Evolutionary conservation across 2,329 filamentous ascomycete genomes (phyloP), one percentile per base, ranked within the genome.

Genomic region (Aspergillus sp.): DNA sequence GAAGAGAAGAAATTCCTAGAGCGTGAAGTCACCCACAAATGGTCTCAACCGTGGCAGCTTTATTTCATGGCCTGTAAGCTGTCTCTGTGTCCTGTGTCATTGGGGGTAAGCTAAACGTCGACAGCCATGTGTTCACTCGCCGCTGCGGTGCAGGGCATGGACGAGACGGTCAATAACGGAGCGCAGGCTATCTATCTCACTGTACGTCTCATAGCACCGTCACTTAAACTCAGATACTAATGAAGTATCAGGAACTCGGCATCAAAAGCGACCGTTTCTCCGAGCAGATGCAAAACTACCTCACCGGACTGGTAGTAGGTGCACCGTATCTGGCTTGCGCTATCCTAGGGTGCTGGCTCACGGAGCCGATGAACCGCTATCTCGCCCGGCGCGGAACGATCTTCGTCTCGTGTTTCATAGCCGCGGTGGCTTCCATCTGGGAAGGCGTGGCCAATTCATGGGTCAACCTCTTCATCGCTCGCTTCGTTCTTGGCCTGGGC

Each of bases 101-200:
- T 9, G 16, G 6, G 36, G 7, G 14, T 5, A 3, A 42, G 4
- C 36, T 42, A 42, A 29, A 42, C 36, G 16, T 11, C 45, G 45
- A 47, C n/a, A 67, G 73, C 78, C 22, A 78, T 84, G 65, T 83
- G 81, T 67, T 82, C 82, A 2, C 75, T 85, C 26, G 82, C 81
- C 2, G 83, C 84, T 2, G 82, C 82, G 6, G 82, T 84, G 10
- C 85, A 80, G 73, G 80, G 78, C 9, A 82, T 81, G 81, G 81
- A 82, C 57, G 78, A 82, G 56, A 82, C 80, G 0, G 78, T 77
- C 36, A 80, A 81, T 60, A 82, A 82, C 56, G 80, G 80, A 32
- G 78, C 79, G 4, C 75, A 77, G 55, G 69, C 67, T 1, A 71
- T 76, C 36, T 76, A 76, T 54, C 61, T 74, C 11, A 68, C 68